A percentile compares a stretch with the other conserved stretches of the same genome.
Evolutionary conservation across 2,329 filamentous ascomycete species (phyloP).

Genomic region (Falciphora oryzae): DNA sequence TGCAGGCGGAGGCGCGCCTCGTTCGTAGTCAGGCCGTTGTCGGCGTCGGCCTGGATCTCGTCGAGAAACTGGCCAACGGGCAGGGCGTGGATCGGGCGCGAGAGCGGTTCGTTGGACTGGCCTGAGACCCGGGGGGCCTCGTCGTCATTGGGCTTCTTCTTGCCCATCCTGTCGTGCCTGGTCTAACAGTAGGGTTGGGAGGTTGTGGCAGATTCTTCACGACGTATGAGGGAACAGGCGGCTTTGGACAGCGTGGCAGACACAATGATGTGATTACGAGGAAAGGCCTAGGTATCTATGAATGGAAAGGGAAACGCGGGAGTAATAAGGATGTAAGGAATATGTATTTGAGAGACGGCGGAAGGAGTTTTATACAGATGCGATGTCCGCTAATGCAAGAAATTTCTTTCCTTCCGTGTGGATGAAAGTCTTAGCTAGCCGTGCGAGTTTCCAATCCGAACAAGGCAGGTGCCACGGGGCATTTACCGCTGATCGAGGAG

Average conservation of each 20-base stretch:
- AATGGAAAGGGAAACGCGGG: not conserved
- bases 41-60: conserved; percentile 45
- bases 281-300: not conserved
- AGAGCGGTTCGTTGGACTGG: conserved; percentile 45
- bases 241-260: too few species aligned
- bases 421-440: not conserved
- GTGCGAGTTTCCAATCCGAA: not conserved
- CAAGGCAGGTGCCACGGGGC: too few species aligned
- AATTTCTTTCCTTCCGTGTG: not conserved
- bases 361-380: too few species aligned
- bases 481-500: too few species aligned
- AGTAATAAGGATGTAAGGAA: too few species aligned
- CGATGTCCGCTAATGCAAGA: not conserved
- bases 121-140: conserved; percentile 30
- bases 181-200: not conserved
- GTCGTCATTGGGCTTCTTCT: conserved; percentile 19
- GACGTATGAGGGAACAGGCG: too few species aligned
- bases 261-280: too few species aligned
- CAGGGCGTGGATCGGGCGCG: conserved; percentile 58
- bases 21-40: conserved; percentile 44
- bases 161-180: conserved; percentile 19
- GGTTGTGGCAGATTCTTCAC: too few species aligned
- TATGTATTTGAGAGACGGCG: too few species aligned
- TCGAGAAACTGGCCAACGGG: conserved; percentile 42
- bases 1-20: conserved; percentile 44